Evolutionary conservation across 164 flowering plant species (phyloP), one percentile per base, ranked within the genome.

Genomic region (Chimonanthus salicifolius): DNA sequence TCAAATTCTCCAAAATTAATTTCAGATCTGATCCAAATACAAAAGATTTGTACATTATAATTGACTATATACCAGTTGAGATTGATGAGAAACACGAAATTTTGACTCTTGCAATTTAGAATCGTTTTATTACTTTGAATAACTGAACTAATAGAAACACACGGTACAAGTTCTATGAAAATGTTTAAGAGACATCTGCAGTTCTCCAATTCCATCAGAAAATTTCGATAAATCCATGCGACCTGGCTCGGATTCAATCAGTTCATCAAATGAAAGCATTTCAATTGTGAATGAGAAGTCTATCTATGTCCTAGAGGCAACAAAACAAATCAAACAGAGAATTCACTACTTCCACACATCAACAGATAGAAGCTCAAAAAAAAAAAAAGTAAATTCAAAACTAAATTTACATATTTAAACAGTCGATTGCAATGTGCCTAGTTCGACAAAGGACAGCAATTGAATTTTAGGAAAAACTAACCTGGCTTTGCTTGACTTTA

Each of bases 401-500:
- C 46, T 54, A n/a, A 47, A 47, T 3, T 48, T 13, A 45, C 44
- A 44, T 33, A 72, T 20, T 72, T 18, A 58, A 58, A 47, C 44
- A 15, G 18, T 13, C 15, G 33, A 33, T 33, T 33, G 33, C 33
- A 33, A 33, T 33, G 33, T 33, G 33, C 33, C 33, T 33, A 33
- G 33, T 33, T 33, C 33, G 33, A 33, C 2, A 33, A 33, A 33
- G 3, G 2, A 4, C n/a, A 4, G 2, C 2, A 15, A 62, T 1
- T 1, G 11, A 49, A 71, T 7, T 16, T 13, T 62, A 71, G 69
- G 46, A 20, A 62, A 48, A 67, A 65, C 81, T 18, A 62, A 96
- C 98, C 96, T 88, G 84, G 75, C 87, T 74, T 72, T 87, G 92
- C 87, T 91, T 96, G 78, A 85, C 77, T 77, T 85, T 80, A 65